Base-by-base conservation (phyloP, 305 asterid species). In the Petunia hybrid region DNA sequence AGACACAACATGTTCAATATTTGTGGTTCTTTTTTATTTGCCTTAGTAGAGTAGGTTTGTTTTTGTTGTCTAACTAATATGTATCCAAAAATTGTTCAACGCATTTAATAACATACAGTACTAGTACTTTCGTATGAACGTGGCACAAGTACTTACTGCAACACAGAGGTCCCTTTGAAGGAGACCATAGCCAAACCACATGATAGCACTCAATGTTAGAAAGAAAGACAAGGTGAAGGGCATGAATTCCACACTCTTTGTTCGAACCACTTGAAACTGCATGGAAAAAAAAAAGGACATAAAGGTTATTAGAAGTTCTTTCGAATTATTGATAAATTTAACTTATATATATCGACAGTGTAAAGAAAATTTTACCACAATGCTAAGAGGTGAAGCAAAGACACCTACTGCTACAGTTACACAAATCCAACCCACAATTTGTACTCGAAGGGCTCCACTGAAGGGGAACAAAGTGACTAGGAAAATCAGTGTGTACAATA, bases 191-290 rank as follows among this genome's bases (percentile, higher is more conserved):
- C 41, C 81, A 66, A 83, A 80, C 86, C 86, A 83, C 84, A 75
- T 64, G 56, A 83, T 46, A 43, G 86, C 86, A 39, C 81, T 80
- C 66, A 80, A 61, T 9, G 86, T 83, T 46, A 83, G 84, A 80
- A 80, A 83, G 79, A 80, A 83, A 65, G 97, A 92, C 83, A 92
- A 78, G n/a, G 86, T 83, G 80, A 92, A 85, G 3, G 95, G 97
- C 95, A 92, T 87, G 92, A 88, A 92, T 76, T 92, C 95, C 6
- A 89, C 93, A 48, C 95, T 92, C 39, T 89, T 87, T 8, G 95
- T 92, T 62, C 91, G 88, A 6, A 91, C 87, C 12, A 92, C 97
- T 80, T 87, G 91, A 78, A 88, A 78, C 95, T 92, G 84, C 36
- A 40, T 40, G 62, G 31, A 22, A 62, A 53, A 78, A 65, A 12